Evolutionary conservation across 2,329 filamentous ascomycete genomes (phyloP), one percentile per base, ranked within the genome.

Genomic region (Hypoxylon sp.): DNA sequence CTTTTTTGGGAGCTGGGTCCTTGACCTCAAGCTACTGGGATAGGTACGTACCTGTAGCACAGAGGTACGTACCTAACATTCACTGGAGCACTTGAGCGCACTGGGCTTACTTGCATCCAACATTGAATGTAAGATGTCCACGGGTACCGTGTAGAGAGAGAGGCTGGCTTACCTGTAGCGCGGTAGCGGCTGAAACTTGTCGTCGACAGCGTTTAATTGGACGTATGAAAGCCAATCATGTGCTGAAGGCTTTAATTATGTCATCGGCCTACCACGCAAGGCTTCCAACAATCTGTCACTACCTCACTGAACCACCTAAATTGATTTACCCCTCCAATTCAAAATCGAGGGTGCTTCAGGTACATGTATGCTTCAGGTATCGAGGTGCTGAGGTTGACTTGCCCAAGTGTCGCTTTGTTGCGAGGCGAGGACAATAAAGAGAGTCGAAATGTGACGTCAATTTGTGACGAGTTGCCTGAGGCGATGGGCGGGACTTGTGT

Each of bases 161-260:
- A 56, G 52, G 38, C 21, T 32, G 23, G 41, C 38, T 30, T 19
- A 23, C 23, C 45, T 38, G 43, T 60, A 64, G 51, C 51, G 51
- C 51, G n/a, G 49, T 68, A 68, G 65, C 61, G 65, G 68, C 68
- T 70, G 68, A 68, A 70, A 63, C 45, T 68, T 32, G 52, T 45
- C 43, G 59, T 50, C 53, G 52, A 48, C 45, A 62, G 59, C 46
- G 60, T 51, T 23, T 63, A 55, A 53, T 48, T 13, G n/a, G 55
- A 14, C 41, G 32, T 2, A 38, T 14, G 43, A 21, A n/a, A 64
- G n/a, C 67, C 67, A 69, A 69, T 69, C 43, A 67, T 5, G 23
- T 25, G 19, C 19, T 13, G 25, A 57, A 38, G 34, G 63, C 48
- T 49, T 43, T 1, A 56, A 66, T 70, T 70, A 70, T 70, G 68